Percentiles rank a stretch among this genome's conserved stretches.
phyloP scores from a whole-genome alignment of 140 eudicot species.

The Flaveria floridana region DNA sequence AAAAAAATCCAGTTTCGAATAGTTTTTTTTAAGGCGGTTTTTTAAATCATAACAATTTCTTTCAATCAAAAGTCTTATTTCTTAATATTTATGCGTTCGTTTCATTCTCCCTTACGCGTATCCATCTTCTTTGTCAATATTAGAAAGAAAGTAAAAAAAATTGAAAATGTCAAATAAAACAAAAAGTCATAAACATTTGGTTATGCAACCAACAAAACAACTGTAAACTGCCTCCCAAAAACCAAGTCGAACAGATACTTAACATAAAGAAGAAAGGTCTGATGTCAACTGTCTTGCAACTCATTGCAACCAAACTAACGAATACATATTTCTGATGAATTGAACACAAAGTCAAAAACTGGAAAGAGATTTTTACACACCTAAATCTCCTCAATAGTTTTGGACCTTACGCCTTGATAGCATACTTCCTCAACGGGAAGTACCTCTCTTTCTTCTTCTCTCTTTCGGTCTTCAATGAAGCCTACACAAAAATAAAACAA shows the following conservation, averaged over 20 bases:
- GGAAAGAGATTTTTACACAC: constrained; percentile 28
- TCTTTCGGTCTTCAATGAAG: constrained; percentile 73
- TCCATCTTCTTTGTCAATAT: background rate
- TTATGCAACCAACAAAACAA: constrained; percentile 12
- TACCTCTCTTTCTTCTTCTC: constrained; percentile 87
- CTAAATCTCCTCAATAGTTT: constrained; percentile 29
- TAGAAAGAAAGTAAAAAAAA: background rate
- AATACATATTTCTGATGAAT: constrained; percentile 21
- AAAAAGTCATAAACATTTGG: background rate
- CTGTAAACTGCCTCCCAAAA: background rate
- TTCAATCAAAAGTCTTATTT: too few species aligned
- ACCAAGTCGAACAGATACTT: constrained; percentile 16
- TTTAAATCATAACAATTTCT: too few species aligned
- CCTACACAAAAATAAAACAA: constrained; percentile 38
- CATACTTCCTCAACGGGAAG: constrained; percentile 84
- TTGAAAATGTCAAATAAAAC: background rate
- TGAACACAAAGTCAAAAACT: constrained; percentile 36
- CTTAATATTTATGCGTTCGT: too few species aligned
- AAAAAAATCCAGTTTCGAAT: too few species aligned
- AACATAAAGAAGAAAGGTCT: background rate
- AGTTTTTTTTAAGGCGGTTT: too few species aligned
- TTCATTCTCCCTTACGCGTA: too few species aligned
- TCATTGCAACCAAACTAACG: constrained; percentile 25
- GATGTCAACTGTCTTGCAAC: constrained; percentile 17
- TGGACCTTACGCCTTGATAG: constrained; percentile 63